Percentiles rank a stretch among this genome's conserved stretches.
Conservation (phyloP, 1,284 basidiomycete genomes). For the Cryptococcus neoformans region DNA sequence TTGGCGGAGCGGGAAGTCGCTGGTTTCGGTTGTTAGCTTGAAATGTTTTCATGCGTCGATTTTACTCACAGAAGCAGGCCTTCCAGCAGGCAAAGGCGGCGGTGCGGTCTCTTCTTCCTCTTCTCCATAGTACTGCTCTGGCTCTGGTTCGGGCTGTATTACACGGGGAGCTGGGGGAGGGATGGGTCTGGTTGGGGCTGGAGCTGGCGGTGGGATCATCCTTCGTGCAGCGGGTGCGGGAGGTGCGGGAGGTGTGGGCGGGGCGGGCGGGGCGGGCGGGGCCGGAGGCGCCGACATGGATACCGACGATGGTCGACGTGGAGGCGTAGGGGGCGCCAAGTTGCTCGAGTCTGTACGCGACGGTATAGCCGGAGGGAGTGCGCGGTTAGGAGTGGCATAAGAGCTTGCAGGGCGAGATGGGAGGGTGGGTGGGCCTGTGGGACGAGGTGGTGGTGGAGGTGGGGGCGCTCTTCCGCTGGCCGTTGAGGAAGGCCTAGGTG, state of each 20-base stretch:
- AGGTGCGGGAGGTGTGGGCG: constrained; percentile 11
- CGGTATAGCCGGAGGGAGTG: constrained; percentile 15
- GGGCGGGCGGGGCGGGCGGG: constrained; percentile 19
- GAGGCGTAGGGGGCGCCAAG: constrained; percentile 24
- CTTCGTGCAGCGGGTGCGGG: constrained; percentile 18
- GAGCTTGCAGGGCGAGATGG: constrained; percentile 29
- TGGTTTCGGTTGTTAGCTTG: no score
- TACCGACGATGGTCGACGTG: constrained; percentile 35
- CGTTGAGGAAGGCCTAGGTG: constrained; percentile 43
- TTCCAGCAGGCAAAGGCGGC: constrained; percentile 33
- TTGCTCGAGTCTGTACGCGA: not conserved
- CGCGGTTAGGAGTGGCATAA: constrained; percentile 18
- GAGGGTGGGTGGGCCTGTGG: constrained; percentile 42
- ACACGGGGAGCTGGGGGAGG: constrained; percentile 10
- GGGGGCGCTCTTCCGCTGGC: constrained; percentile 38
- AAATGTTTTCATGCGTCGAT: no score
- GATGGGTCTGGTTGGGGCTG: constrained; percentile 7
- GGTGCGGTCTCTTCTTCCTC: constrained; percentile 25
- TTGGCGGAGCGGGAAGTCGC: not conserved
- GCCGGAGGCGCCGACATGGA: constrained; percentile 51
- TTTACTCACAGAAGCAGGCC: no score
- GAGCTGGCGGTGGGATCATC: constrained; percentile 7
- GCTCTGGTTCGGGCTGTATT: constrained; percentile 13
- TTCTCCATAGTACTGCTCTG: constrained; percentile 2
- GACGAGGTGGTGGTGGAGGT: constrained; percentile 38